Evolutionary conservation across 371 early-diverging fungal species (phyloP), one percentile per base, ranked within the genome.

Genomic region (Syncephalis plumigaleata): DNA sequence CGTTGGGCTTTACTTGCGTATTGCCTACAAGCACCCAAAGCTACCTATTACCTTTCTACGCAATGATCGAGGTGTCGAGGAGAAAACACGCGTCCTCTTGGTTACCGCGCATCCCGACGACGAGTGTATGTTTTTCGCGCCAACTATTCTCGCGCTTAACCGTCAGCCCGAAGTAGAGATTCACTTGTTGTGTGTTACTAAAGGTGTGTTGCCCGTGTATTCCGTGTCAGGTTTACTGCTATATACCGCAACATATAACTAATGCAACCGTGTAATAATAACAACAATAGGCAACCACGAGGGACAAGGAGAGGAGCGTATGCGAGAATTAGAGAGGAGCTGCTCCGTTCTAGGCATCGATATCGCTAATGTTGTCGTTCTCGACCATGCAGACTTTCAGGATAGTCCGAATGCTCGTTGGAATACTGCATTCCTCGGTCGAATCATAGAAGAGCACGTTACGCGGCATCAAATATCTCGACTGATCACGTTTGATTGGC

Each of bases 101-200:
- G 67, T 96, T 24, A 89, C 81, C 16, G 98, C 99, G 20, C 99
- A 99, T 66, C 98, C 98, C 1, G 99, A 99, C 67, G 99, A 99
- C 67, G 99, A 99, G 59, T 90, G 89, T 64, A 92, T 98, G 95
- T 99, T 99, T 63, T 99, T 99, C 71, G 79, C 85, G 9, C 98
- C 98, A 0, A 79, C 88, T 9, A 52, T 92, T 3, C 55, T 70
- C 20, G 59, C 60, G 36, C 60, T 89, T 21, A 55, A 63, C 18
- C 42, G 66, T 37, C 52, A 66, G 2, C 54, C 61, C 18, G 52
- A 60, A n/a, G 64, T 65, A 9, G 65, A 68, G 7, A 59, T 91
- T 15, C 70, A 70, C 39, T 65, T 88, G 2, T 64, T 93, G 27
- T 96, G 93, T 58, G 61, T 95, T 50, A 89, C 93, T 1, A 80